Evolutionary conservation across 2,329 filamentous ascomycete species (phyloP), one percentile per base, ranked within the genome.

Genomic region (Massarina eburnea): DNA sequence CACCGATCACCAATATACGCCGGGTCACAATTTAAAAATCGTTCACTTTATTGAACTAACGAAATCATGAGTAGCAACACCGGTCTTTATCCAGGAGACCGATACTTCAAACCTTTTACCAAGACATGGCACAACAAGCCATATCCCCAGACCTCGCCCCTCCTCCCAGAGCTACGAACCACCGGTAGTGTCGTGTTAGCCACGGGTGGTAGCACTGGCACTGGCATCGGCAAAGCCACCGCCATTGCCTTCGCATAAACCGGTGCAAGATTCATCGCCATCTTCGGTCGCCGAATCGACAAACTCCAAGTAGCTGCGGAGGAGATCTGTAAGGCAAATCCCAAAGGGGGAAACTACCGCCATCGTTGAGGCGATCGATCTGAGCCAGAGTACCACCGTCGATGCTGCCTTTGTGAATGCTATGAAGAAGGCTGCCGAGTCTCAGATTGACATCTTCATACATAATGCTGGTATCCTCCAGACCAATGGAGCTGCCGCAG

Each of bases 401-500:
- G 62, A 70, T n/a, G 54, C 51, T 3, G 65, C 66, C 18, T 73
- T 73, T 41, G 29, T 53, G 2, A 53, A 55, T 10, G 64, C 71
- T 41, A 41, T 12, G 29, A 43, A 36, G 8, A 42, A 47, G 27
- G 51, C 50, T 34, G 56, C 55, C 8, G 48, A 43, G n/a, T 63
- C 61, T 2, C 61, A 64, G 40, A 61, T 76, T 38, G 58, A 77
- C 46, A 58, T 77, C 34, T 48, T 77, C 12, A 62, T 77, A 38
- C 69, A 67, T 45, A 71, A 64, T 45, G 75, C 73, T 0, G 72
- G 62, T 0, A 54, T 52, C 1, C 48, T 66, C 9, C 65, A 68
- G 27, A 59, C 61, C 4, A 48, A 43, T 22, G 59, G 63, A 12
- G 34, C 59, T 7, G 42, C 73, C 8, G 36, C 43, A 7, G 60